A percentile compares a stretch with the other conserved stretches of the same genome.
phyloP scores from a whole-genome alignment of 2,329 filamentous ascomycete species.

The Thielaviopsis euricoi region DNA sequence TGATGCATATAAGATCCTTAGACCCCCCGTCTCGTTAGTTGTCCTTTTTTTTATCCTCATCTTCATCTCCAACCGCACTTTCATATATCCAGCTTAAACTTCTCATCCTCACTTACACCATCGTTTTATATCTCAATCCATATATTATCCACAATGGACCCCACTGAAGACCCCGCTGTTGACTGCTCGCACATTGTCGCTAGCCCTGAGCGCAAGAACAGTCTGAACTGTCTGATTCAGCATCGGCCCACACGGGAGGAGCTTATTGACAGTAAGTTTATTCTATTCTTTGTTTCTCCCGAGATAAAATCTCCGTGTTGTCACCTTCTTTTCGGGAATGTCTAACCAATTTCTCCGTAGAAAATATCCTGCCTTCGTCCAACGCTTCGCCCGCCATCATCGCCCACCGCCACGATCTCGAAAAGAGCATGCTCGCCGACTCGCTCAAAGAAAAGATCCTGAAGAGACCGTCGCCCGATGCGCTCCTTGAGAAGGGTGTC shows the following conservation, averaged over 20 bases:
- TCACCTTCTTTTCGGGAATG: no score
- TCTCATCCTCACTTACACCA: no score
- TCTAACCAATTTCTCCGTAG: slow-evolving; percentile 24
- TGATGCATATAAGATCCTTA: no score
- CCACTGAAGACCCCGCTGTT: slow-evolving; percentile 17
- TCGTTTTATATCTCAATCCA: no score
- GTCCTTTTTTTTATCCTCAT: no score
- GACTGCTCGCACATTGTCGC: slow-evolving; percentile 43
- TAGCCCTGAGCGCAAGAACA: slow-evolving; percentile 43
- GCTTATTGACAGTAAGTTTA: slow-evolving; percentile 41
- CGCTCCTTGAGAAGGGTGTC: slow-evolving; percentile 65
- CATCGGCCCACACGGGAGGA: slow-evolving; percentile 60
- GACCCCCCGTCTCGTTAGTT: no score
- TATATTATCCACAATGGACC: not conserved
- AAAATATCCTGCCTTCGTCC: slow-evolving; percentile 72
- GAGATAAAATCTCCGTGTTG: no score
- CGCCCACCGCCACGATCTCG: slow-evolving; percentile 68
- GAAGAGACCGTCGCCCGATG: slow-evolving; percentile 57
- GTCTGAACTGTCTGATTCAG: slow-evolving; percentile 55
- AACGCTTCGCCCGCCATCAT: slow-evolving; percentile 63
- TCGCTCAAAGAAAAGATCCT: slow-evolving; percentile 75
- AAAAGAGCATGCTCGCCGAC: slow-evolving; percentile 77
- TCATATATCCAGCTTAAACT: no score
- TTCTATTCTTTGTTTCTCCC: no score
- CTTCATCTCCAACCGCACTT: no score